phyloP scores from a whole-genome alignment of 306 rosid genomes.

The Trifolium dubium region DNA sequence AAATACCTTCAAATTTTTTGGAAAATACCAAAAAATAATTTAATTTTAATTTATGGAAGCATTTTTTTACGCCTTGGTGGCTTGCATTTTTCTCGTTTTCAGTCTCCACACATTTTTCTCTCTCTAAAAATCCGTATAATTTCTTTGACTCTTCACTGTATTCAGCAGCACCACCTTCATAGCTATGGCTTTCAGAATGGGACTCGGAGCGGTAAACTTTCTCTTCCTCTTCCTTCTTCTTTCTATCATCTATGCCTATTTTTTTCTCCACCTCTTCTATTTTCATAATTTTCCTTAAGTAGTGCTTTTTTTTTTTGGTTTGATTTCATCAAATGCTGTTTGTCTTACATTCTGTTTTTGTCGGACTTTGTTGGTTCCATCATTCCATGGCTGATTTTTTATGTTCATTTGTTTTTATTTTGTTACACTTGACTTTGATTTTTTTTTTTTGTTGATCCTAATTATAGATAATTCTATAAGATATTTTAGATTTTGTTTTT shows the following conservation, averaged over 20 bases:
- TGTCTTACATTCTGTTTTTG: not conserved
- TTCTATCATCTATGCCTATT: not conserved
- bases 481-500: not conserved
- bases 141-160: slow-evolving; percentile 19
- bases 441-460: slow-evolving; percentile 26
- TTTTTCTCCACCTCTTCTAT: not conserved
- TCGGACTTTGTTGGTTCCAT: slow-evolving; percentile 6
- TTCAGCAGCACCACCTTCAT: not conserved
- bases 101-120: slow-evolving; percentile 38
- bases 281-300: not conserved
- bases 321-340: slow-evolving; percentile 24
- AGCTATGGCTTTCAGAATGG: slow-evolving; percentile 69
- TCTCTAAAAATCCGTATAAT: slow-evolving; percentile 25
- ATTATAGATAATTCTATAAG: not conserved
- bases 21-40: no score
- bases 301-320: slow-evolving; percentile 13
- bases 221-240: not conserved
- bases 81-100: slow-evolving; percentile 17
- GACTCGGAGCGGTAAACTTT: slow-evolving; percentile 52
- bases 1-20: no score
- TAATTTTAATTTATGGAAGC: no score
- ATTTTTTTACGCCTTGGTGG: not conserved
- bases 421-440: slow-evolving; percentile 4
- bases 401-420: slow-evolving; percentile 2
- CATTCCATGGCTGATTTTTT: slow-evolving; percentile 26